phyloP scores from a whole-genome alignment of 441 rosid species.

The Bocquillonia castaneifolia region DNA sequence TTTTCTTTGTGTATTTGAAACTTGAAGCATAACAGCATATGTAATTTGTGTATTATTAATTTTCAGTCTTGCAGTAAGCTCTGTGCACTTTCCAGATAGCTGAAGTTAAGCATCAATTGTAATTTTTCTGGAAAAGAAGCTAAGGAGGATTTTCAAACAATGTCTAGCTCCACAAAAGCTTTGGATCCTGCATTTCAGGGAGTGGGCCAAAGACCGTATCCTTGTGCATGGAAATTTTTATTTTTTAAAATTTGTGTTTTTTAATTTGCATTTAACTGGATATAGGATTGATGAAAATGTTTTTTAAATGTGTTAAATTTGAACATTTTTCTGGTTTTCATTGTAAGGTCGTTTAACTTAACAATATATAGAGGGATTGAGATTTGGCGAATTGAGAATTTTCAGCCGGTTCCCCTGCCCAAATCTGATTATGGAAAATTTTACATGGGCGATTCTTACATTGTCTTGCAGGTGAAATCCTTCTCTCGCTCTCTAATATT shows the following conservation, averaged over 20 bases:
- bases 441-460: constrained; percentile 88
- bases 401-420: constrained; percentile 77
- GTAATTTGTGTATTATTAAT: constrained; percentile 3
- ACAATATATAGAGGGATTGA: constrained; percentile 82
- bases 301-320: constrained; percentile 10
- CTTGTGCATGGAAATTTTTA: constrained; percentile 27
- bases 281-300: neutral
- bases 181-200: constrained; percentile 97
- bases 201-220: constrained; percentile 92
- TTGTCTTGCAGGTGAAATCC: constrained; percentile 70
- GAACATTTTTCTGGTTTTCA: constrained; percentile 20
- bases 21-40: neutral
- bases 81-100: constrained; percentile 23
- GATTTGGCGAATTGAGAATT: constrained; percentile 96
- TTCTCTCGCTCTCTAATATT: neutral
- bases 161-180: constrained; percentile 76
- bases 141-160: constrained; percentile 31
- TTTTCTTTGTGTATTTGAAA: constrained; percentile 12
- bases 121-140: constrained; percentile 19
- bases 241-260: constrained; percentile 3
- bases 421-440: constrained; percentile 91
- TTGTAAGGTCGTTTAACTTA: constrained; percentile 40
- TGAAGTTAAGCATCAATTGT: constrained; percentile 20
- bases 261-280: neutral
- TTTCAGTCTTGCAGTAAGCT: constrained; percentile 24